These are phyloP conservation scores for Sporopachydermia quercuum DNA, from an alignment of 805 yeast species.

Conservation along the genomic window DNA sequence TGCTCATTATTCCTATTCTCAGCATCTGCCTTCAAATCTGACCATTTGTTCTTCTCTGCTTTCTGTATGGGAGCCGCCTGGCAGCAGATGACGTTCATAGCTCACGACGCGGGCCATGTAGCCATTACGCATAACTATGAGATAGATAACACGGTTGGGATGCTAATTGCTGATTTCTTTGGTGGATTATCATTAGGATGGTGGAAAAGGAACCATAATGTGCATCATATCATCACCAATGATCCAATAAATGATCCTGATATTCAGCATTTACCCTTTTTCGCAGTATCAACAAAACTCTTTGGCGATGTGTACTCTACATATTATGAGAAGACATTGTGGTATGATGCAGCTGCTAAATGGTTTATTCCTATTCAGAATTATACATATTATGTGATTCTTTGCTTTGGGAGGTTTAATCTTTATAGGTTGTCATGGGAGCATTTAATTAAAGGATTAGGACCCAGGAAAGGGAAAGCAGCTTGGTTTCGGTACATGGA, in stretches of 20 bases:
- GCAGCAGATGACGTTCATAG: conserved; percentile 84
- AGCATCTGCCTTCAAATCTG: conserved; percentile 30
- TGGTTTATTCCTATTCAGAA: conserved; percentile 47
- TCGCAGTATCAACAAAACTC: conserved; percentile 65
- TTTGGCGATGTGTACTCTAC: conserved; percentile 64
- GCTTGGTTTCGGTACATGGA: conserved; percentile 81
- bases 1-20: conserved; percentile 34
- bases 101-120: conserved; percentile 83
- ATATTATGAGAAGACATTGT: conserved; percentile 51
- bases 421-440: conserved; percentile 71
- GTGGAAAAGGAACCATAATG: conserved; percentile 93
- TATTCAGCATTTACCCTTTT: conserved; percentile 84
- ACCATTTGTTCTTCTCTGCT: conserved; percentile 42
- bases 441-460: conserved; percentile 57
- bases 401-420: conserved; percentile 76
- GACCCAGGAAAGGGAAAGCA: conserved; percentile 70
- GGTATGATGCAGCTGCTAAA: conserved; percentile 55
- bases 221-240: conserved; percentile 84
- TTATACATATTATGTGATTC: conserved; percentile 60
- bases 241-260: conserved; percentile 93
- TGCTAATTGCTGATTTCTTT: conserved; percentile 55
- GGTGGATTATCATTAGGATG: conserved; percentile 89
- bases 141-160: conserved; percentile 60
- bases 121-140: conserved; percentile 72
- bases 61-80: conserved; percentile 57